Evolutionary conservation across 768 basidiomycete species (phyloP), one percentile per base, ranked within the genome.

Genomic region (Hydnomerulius pinastri): DNA sequence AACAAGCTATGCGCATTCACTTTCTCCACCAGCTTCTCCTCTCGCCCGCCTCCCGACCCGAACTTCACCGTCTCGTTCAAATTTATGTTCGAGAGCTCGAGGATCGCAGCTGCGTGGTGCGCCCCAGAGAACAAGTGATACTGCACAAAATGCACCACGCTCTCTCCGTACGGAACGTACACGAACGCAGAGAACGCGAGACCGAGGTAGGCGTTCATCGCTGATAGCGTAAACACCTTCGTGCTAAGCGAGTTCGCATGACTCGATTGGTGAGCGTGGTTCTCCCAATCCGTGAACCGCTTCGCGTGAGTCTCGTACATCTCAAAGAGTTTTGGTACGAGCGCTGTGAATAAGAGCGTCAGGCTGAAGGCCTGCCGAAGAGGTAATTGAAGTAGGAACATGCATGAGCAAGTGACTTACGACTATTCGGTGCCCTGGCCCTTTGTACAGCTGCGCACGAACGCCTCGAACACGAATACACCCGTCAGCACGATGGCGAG

Each of bases 391-490:
- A 46, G 32, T 6, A 28, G 7, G n/a, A 39, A 23, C 8, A 39
- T 13, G 21, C 39, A 21, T 5, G 21, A 27, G 21, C 12, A n/a
- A n/a, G 25, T 5, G 39, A n/a, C n/a, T n/a, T n/a, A n/a, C n/a
- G n/a, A n/a, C n/a, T n/a, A n/a, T n/a, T n/a, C n/a, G n/a, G n/a
- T n/a, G n/a, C n/a, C n/a, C n/a, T n/a, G n/a, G n/a, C n/a, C n/a
- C n/a, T n/a, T n/a, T n/a, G n/a, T n/a, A 73, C 88, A 64, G 91
- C 90, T 21, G 93, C 75, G 85, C 9, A 94, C 84, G 58, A 97
- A 92, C 0, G 91, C 92, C 65, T 93, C 92, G 44, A 93, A 77
- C 10, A 88, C 74, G 63, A 91, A 91, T 43, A 93, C 92, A 7
- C 71, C 79, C 1, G 89, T 88, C 54, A 95, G 71, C 32, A 95